Conservation (phyloP, 768 basidiomycete genomes). For the Termitomyces sp. region DNA sequence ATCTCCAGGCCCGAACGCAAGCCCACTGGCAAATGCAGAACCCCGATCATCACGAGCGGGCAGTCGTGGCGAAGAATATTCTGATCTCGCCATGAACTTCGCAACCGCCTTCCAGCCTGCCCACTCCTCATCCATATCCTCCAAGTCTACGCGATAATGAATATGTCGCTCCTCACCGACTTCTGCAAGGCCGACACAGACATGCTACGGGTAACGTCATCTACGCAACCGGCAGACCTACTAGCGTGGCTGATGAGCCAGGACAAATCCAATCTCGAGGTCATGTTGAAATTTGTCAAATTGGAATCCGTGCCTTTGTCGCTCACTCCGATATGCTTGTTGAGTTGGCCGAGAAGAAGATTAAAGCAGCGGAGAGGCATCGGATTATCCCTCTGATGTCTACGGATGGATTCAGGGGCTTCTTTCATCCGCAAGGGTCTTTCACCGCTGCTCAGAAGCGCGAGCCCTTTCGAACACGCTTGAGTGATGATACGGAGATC, state of each 20-base stretch:
- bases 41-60: constrained; percentile 1
- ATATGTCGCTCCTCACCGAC: constrained; percentile 9
- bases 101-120: constrained; percentile 4
- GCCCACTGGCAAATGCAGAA: constrained; percentile 3
- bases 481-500: too few relatives aligned
- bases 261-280: not conserved
- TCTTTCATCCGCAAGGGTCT: too few relatives aligned
- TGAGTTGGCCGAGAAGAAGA: too few relatives aligned
- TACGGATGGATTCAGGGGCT: too few relatives aligned
- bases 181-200: not conserved
- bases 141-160: constrained; percentile 9
- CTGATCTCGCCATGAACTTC: constrained; percentile 13
- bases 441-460: too few relatives aligned
- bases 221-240: not conserved
- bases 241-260: not conserved
- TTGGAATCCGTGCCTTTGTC: not conserved
- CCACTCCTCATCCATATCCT: constrained; percentile 12
- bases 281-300: not conserved
- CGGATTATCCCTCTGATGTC: too few relatives aligned
- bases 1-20: constrained; percentile 10
- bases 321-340: too few relatives aligned
- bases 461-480: too few relatives aligned
- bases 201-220: constrained; percentile 3
- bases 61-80: not conserved
- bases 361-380: too few relatives aligned